Evolutionary conservation across 768 basidiomycete species (phyloP), one percentile per base, ranked within the genome.

Genomic region (Mycena metata): DNA sequence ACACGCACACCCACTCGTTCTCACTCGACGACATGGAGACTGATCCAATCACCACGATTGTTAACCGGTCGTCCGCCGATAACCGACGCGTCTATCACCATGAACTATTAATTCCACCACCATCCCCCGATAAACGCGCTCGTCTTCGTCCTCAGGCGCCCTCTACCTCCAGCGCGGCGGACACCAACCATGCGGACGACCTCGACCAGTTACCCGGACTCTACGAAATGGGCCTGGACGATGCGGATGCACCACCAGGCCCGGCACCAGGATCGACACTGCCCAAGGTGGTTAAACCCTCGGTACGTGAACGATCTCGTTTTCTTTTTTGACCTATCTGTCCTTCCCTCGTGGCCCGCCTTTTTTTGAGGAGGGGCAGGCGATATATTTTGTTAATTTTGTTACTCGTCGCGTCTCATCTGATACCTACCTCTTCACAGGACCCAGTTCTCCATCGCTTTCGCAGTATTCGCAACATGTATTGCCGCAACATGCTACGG

Each of bases 391-490:
- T n/a, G n/a, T n/a, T n/a, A n/a, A n/a, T n/a, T n/a, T n/a, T n/a
- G n/a, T n/a, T n/a, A n/a, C n/a, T n/a, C n/a, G n/a, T n/a, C n/a
- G n/a, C n/a, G n/a, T n/a, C n/a, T n/a, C n/a, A n/a, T n/a, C n/a
- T n/a, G n/a, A n/a, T n/a, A n/a, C n/a, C n/a, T n/a, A n/a, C n/a
- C n/a, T n/a, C n/a, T n/a, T n/a, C n/a, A n/a, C 58, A 59, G 58
- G 58, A 59, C 36, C 58, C 58, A 17, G 58, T 23, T 3, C 59
- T 60, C 10, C 59, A 60, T 17, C n/a, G 35, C 12, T 60, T 47
- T 8, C 59, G 46, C 17, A n/a, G 12, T 11, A 13, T 30, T 16
- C 33, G 59, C n/a, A 6, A 36, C 23, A 11, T 10, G 2, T 49
- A 39, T 24, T 35, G 35, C 1, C 19, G 7, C 10, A 17, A 6